Conservation (phyloP, 352 stramenopile genomes). For the Thraustochytrium sp. region DNA sequence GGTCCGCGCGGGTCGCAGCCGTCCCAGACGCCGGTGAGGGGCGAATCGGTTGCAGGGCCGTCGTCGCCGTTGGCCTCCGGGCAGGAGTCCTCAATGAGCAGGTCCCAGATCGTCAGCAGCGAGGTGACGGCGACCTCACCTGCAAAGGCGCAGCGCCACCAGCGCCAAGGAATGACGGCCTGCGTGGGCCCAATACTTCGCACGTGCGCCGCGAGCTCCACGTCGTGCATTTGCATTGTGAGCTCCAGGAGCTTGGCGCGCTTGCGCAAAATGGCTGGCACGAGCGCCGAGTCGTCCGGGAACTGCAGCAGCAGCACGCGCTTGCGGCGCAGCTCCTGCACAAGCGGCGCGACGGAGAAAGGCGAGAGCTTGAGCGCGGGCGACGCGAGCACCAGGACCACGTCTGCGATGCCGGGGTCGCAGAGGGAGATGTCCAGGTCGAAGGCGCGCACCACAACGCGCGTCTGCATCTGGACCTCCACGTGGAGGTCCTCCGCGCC, state of each 20-base stretch:
- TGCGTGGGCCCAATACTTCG: neutral
- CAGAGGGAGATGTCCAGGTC: neutral
- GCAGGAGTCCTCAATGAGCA: constrained; percentile 5
- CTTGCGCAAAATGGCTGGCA: neutral
- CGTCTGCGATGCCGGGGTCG: constrained; percentile 28
- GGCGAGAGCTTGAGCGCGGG: neutral
- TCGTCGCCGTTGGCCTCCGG: neutral
- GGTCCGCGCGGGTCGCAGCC: constrained; percentile 32
- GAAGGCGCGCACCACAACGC: neutral
- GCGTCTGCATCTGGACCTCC: neutral
- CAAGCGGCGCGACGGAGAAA: neutral
- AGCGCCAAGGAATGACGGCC: constrained; percentile 12
- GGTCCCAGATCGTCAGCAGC: constrained; percentile 16
- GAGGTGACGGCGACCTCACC: neutral
- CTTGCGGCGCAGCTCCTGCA: neutral
- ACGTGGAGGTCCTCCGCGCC: neutral
- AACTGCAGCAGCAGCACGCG: constrained; percentile 29
- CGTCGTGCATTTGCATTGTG: neutral
- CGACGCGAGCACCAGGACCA: neutral
- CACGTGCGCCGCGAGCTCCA: neutral
- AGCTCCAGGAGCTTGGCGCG: constrained; percentile 17
- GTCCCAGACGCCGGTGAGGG: constrained; percentile 33
- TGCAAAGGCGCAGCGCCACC: constrained; percentile 29
- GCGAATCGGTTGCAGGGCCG: neutral
- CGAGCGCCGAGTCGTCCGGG: neutral